Evolutionary conservation across 208 protist genomes (phyloP), one percentile per base, ranked within the genome.

Genomic region (Acanthamoeba divionensis): DNA sequence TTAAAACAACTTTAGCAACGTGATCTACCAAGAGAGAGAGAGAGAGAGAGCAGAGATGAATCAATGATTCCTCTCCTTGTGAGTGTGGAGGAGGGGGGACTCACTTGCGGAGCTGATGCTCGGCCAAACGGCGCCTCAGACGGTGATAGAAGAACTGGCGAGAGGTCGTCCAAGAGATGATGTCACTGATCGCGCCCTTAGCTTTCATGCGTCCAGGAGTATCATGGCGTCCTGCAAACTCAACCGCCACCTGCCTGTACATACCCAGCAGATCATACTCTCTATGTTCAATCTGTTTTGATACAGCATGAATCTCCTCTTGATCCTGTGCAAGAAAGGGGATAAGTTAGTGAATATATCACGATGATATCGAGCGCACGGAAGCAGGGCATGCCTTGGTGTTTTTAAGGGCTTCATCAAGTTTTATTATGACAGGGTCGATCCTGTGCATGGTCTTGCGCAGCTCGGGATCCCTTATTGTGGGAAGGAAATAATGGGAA

Each of bases 221-320:
- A 93, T 99, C 98, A 91, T 99, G 98, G 31, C 99, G 94, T 79
- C 99, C 98, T 45, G 97, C 97, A 91, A 99, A 99, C 63, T 96
- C 93, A 80, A 98, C 94, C 1, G 98, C 98, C 7, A 98, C 95
- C 88, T 98, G 97, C 66, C 95, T 93, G 94, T 99, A 99, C 60
- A 96, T 93, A 62, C 97, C 95, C 13, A 98, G 66, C 0, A 97
- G 90, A n/a, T 92, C 77, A 24, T 95, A 85, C 90, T 95, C 91
- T n/a, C 95, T 87, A 13, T 44, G 31, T 6, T 48, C 38, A 13
- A 93, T 90, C 47, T 90, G 48, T 26, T 6, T 18, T 33, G 65
- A 83, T 21, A 92, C 38, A 48, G 88, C 55, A 4, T 2, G 29
- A 13, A 52, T 38, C n/a, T 90, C 80, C 1, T n/a, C n/a, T n/a